Conservation (phyloP, 352 stramenopile genomes). For the Pythium volutum region DNA sequence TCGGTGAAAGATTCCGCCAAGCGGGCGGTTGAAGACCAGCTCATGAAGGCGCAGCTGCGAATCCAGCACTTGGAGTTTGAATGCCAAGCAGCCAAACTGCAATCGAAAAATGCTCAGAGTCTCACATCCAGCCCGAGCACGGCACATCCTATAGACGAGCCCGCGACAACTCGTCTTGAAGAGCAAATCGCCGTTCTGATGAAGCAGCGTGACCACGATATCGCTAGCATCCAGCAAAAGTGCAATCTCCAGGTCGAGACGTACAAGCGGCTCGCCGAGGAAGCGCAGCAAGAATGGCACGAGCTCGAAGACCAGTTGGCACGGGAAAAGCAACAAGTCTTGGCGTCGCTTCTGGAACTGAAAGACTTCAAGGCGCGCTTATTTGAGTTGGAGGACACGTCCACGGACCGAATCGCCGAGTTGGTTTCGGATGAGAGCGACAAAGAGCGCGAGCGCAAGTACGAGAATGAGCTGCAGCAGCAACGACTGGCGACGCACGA, state of each 20-base stretch:
- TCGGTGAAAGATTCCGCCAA: conserved; percentile 7
- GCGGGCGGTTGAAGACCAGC: conserved; percentile 32
- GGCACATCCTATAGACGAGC: neutral
- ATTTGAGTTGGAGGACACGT: conserved; percentile 60
- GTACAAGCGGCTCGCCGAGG: conserved; percentile 54
- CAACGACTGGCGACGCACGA: conserved; percentile 18
- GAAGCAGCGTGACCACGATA: conserved; percentile 38
- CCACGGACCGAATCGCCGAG: conserved; percentile 59
- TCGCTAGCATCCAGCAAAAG: conserved; percentile 39
- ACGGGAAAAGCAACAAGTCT: conserved; percentile 52
- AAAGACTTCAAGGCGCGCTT: conserved; percentile 71
- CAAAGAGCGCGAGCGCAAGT: conserved; percentile 31
- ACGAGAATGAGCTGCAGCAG: conserved; percentile 29
- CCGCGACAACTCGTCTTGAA: conserved; percentile 3
- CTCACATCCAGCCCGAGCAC: neutral
- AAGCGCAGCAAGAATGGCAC: conserved; percentile 69
- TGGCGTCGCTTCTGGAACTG: conserved; percentile 55
- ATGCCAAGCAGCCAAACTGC: conserved; percentile 35
- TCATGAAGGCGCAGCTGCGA: conserved; percentile 50
- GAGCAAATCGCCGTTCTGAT: conserved; percentile 38
- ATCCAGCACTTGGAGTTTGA: conserved; percentile 71
- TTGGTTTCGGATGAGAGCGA: conserved; percentile 59
- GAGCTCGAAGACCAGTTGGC: conserved; percentile 59
- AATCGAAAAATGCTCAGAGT: neutral
- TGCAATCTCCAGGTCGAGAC: conserved; percentile 63